Evolutionary conservation across 768 basidiomycete species (phyloP).

Genomic region (Lactarius evosmus): DNA sequence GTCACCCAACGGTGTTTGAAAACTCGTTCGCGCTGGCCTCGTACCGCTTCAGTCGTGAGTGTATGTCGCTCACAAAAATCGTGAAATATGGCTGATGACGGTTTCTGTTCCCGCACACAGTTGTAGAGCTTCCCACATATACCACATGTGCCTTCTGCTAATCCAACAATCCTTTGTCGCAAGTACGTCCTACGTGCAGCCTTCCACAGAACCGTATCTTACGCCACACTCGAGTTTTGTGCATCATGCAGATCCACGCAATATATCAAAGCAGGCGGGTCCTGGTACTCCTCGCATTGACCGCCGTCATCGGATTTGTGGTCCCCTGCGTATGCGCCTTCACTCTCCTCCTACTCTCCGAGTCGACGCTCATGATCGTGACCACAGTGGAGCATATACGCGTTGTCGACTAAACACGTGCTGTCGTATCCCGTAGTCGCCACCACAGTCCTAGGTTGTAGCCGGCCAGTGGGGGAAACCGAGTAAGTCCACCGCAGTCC

Average conservation of each 20-base stretch:
- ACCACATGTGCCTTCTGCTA: background rate
- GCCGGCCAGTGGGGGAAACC: background rate
- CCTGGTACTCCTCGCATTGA: background rate
- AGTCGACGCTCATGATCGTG: background rate
- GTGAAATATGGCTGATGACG: too few species aligned
- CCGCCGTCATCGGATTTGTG: background rate
- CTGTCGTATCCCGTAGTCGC: background rate
- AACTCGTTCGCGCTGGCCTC: too few species aligned
- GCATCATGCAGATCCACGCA: background rate
- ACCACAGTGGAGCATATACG: background rate
- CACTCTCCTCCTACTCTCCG: background rate
- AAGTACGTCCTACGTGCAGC: background rate
- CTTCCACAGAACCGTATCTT: too few species aligned
- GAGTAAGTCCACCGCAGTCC: conserved; percentile 2
- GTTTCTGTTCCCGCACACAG: background rate
- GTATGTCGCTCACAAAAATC: background rate
- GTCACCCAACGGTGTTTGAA: background rate
- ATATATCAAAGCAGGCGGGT: background rate
- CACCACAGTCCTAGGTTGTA: background rate
- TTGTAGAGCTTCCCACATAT: background rate
- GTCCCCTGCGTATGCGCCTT: background rate
- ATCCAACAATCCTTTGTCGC: background rate
- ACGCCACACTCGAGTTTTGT: background rate
- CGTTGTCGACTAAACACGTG: background rate
- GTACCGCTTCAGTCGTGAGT: background rate